phyloP scores from a whole-genome alignment of 192 early-diverging fungal genomes.

The Blastocladiella britannica region DNA sequence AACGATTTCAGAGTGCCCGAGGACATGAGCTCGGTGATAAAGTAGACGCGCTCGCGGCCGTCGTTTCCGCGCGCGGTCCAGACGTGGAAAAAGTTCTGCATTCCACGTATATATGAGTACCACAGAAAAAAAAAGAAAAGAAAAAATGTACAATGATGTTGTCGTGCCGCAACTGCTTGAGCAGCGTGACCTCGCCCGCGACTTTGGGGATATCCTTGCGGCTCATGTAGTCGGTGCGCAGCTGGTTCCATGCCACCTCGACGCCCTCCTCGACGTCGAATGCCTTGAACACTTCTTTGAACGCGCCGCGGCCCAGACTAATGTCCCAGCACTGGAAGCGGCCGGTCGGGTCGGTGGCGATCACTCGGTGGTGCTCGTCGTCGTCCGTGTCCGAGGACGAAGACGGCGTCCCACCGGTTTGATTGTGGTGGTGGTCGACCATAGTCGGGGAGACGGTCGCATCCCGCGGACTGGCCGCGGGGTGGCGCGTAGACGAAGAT shows the following conservation, averaged over 20 bases:
- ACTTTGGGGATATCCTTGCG: slow-evolving; percentile 17
- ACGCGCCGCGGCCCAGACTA: slow-evolving; percentile 30
- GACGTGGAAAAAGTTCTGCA: slow-evolving; percentile 40
- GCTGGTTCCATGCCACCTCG: slow-evolving; percentile 50
- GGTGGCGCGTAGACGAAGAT: too few relatives aligned
- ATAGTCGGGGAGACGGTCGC: too few relatives aligned
- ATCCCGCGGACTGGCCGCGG: too few relatives aligned
- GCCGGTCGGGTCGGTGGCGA: slow-evolving; percentile 35
- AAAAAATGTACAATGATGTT: slow-evolving; percentile 51
- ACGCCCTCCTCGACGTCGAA: slow-evolving; percentile 34
- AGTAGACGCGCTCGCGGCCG: slow-evolving; percentile 44
- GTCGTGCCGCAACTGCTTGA: slow-evolving; percentile 53
- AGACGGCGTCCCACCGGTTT: too few relatives aligned
- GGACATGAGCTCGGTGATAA: slow-evolving; percentile 81
- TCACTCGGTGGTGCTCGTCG: slow-evolving; percentile 8
- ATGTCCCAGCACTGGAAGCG: slow-evolving; percentile 37
- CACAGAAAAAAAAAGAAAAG: slow-evolving; percentile 3
- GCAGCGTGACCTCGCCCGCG: slow-evolving; percentile 35
- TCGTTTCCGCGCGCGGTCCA: slow-evolving; percentile 37
- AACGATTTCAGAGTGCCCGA: slow-evolving; percentile 63
- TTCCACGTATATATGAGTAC: neutral
- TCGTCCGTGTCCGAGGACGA: slow-evolving; percentile 18
- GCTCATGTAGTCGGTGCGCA: slow-evolving; percentile 25
- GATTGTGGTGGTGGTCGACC: too few relatives aligned
- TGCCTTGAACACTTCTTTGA: slow-evolving; percentile 39